Evolutionary conservation across 2,329 filamentous ascomycete species (phyloP).

Genomic region (Mycocentrospora acerina): DNA sequence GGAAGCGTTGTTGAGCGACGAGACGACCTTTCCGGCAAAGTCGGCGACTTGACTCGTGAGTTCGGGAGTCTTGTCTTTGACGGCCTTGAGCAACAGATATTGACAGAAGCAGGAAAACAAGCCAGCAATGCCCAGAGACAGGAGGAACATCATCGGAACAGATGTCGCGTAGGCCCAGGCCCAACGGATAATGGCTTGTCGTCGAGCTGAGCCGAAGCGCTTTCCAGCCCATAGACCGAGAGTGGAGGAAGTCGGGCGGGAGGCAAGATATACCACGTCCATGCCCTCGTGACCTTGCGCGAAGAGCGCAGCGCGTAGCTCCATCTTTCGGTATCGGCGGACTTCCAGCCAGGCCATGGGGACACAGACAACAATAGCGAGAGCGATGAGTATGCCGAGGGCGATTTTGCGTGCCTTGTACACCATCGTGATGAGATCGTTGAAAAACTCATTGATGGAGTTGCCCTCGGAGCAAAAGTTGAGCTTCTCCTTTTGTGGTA

Average conservation of each 20-base stretch:
- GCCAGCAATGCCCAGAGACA: constrained; percentile 79
- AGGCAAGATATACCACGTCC: constrained; percentile 86
- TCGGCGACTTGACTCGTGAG: constrained; percentile 73
- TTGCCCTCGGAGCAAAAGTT: constrained; percentile 88
- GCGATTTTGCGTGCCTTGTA: constrained; percentile 71
- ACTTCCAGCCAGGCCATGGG: constrained; percentile 83
- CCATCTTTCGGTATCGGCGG: constrained; percentile 71
- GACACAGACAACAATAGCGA: constrained; percentile 71
- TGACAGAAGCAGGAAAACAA: constrained; percentile 83
- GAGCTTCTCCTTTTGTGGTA: constrained; percentile 79
- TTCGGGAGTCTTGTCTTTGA: constrained; percentile 75
- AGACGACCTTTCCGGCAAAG: constrained; percentile 77
- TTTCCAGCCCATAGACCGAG: constrained; percentile 70
- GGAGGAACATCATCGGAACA: constrained; percentile 78
- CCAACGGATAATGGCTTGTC: constrained; percentile 78
- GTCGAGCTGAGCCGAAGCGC: constrained; percentile 62
- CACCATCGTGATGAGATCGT: constrained; percentile 66
- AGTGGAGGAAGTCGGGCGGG: constrained; percentile 73
- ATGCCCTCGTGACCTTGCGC: constrained; percentile 72
- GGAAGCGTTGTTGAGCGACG: constrained; percentile 71
- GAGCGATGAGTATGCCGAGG: constrained; percentile 69
- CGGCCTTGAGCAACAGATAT: constrained; percentile 69
- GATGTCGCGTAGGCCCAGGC: constrained; percentile 85
- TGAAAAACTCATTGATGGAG: constrained; percentile 81
- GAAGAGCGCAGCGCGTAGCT: constrained; percentile 68